Percentiles rank a stretch among this genome's conserved stretches.
Evolutionary conservation across 2,329 filamentous ascomycete species (phyloP).

Genomic region (Fusarium sp.): DNA sequence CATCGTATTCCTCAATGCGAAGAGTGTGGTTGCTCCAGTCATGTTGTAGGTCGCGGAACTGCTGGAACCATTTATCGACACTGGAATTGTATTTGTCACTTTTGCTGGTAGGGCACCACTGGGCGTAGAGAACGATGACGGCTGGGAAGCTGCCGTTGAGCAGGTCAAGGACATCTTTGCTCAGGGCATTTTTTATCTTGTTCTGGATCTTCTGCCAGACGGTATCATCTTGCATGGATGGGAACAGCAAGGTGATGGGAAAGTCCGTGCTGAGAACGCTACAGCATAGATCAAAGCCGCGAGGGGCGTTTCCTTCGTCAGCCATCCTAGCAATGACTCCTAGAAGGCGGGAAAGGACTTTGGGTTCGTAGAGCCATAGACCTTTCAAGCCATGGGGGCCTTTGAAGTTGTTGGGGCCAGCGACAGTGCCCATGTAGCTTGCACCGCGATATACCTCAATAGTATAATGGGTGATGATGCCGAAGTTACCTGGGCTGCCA

Average conservation of each 20-base stretch:
- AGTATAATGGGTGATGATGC: slow-evolving; percentile 66
- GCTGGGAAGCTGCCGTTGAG: slow-evolving; percentile 55
- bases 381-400: slow-evolving; percentile 52
- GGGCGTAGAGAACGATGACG: slow-evolving; percentile 60
- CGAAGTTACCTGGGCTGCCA: slow-evolving; percentile 69
- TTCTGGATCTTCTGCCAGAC: slow-evolving; percentile 46
- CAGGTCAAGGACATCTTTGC: slow-evolving; percentile 53
- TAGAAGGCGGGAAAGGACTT: slow-evolving; percentile 55
- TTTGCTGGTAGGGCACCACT: slow-evolving; percentile 59
- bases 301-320: slow-evolving; percentile 57
- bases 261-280: slow-evolving; percentile 60
- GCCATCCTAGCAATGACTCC: slow-evolving; percentile 58
- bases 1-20: slow-evolving; percentile 50
- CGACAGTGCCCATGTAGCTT: slow-evolving; percentile 53
- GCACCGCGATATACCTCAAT: slow-evolving; percentile 55
- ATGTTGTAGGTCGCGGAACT: slow-evolving; percentile 54
- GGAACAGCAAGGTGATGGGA: slow-evolving; percentile 52
- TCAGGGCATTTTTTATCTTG: slow-evolving; percentile 53
- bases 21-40: slow-evolving; percentile 42
- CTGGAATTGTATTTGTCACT: slow-evolving; percentile 53
- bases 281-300: slow-evolving; percentile 61
- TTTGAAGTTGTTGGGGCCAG: slow-evolving; percentile 30
- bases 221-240: slow-evolving; percentile 50
- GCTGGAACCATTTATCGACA: slow-evolving; percentile 55
- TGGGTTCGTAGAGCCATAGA: slow-evolving; percentile 56